Evolutionary conservation across 805 yeast genomes (phyloP), one percentile per base, ranked within the genome.

Genomic region (Ogataea henricii): DNA sequence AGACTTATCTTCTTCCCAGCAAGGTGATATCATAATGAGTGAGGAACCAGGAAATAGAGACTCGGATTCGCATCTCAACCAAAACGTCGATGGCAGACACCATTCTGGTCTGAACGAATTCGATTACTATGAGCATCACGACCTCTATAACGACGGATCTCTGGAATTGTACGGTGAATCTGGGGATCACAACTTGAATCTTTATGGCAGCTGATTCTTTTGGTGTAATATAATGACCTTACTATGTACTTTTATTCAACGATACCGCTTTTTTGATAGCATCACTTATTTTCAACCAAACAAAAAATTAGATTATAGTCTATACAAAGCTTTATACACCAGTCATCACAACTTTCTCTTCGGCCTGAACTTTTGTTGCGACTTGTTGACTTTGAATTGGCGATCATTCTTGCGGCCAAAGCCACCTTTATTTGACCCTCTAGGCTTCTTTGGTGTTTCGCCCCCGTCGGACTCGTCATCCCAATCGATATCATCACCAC

Each of bases 321-420:
- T 26, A 26, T 26, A 39, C 42, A 39, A 37, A 27, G 18, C 10
- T 22, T 12, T 2, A 13, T 12, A 5, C n/a, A 7, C 12, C 13
- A n/a, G n/a, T 3, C 16, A 22, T 58, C 68, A 82, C 52, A 82
- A 71, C 73, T 81, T 82, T 74, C 78, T 82, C 58, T 76, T 78
- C 20, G 85, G 76, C 65, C 79, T 79, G 58, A 79, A 79, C 58
- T 77, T 78, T 51, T 70, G 76, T 58, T 73, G 72, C 10, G 66
- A 62, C 48, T 66, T 66, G 21, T 56, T 53, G 38, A 59, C 64
- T 23, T 60, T 64, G 42, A 40, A 34, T 18, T 20, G n/a, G 42
- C 42, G 42, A 25, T 27, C 36, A 32, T 37, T 37, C 35, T 39
- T 32, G 55, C 57, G 36, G 57, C 64, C 48, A 63, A 63, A 20